Base-by-base conservation (phyloP, 1,284 basidiomycete genomes). In the Flammula alnicola region DNA sequence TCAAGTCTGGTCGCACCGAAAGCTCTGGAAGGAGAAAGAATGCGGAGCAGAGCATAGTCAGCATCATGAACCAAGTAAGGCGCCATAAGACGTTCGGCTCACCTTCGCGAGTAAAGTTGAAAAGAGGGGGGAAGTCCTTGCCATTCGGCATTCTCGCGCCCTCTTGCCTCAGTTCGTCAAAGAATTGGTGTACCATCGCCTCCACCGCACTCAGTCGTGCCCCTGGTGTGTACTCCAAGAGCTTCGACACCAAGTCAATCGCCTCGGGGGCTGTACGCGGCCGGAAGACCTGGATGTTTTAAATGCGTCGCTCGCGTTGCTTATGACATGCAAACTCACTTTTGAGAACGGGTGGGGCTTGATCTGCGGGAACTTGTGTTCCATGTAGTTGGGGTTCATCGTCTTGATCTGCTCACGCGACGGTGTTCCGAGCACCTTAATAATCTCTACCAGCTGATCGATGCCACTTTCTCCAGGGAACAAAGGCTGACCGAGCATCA, bases 321-420 rank as follows among this genome's bases (percentile, higher is more conserved):
- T 33, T 19, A 38, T 33, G 23, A 26, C n/a, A 40, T 32, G 27
- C 31, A 9, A 30, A 65, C 72, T 29, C 57, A 88, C 90, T 83
- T 95, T 95, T 65, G 87, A 89, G 79, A 95, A 95, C 1, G 93
- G 93, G 68, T 97, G 93, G 30, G 95, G 94, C 71, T 97, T 96
- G 79, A 99, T 99, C 74, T 99, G 96, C 5, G 96, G 96, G 81
- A 99, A 99, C 74, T 98, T 98, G 85, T 99, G 96, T 72, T 99
- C 97, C 97, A 99, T 99, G 77, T 99, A 99, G 77, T 96, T 96
- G 43, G 97, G 96, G 75, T 99, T 99, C 96, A 99, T 99, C 61
- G 97, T 98, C 88, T 98, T 98, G 84, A 99, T 99, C 74, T 99
- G 97, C 69, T 99, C 97, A 61, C 96, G 81, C 51, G 96, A 96